phyloP scores from a whole-genome alignment of 2,329 filamentous ascomycete species.

The Phoma sp. region DNA sequence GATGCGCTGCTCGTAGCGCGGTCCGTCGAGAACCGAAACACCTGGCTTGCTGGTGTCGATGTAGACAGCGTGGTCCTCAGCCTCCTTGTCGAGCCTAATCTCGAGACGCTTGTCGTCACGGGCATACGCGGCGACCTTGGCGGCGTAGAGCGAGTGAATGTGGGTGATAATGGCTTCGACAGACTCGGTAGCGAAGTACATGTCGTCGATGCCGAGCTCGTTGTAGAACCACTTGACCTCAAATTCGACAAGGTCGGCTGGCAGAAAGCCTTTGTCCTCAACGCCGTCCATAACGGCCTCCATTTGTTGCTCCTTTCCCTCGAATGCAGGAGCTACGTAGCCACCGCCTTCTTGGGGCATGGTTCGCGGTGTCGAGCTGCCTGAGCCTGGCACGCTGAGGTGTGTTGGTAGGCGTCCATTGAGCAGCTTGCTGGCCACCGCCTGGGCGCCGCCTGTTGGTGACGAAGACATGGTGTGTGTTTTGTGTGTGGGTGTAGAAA shows the following conservation, averaged over 20 bases:
- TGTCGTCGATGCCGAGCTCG: slow-evolving; percentile 95
- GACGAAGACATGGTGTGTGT: slow-evolving; percentile 40
- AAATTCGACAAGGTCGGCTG: slow-evolving; percentile 77
- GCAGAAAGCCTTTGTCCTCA: slow-evolving; percentile 82
- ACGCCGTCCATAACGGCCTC: slow-evolving; percentile 80
- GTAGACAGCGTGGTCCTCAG: slow-evolving; percentile 92
- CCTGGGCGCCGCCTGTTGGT: slow-evolving; percentile 37
- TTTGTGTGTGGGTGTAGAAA: slow-evolving; percentile 13
- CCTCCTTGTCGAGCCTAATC: slow-evolving; percentile 95
- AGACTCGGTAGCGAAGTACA: slow-evolving; percentile 93
- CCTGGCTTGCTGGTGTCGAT: slow-evolving; percentile 97
- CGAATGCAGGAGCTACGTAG: slow-evolving; percentile 93
- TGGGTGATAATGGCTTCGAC: slow-evolving; percentile 89
- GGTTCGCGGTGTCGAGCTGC: slow-evolving; percentile 65
- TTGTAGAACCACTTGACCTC: slow-evolving; percentile 98
- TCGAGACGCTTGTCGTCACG: slow-evolving; percentile 93
- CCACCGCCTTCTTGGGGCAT: slow-evolving; percentile 86
- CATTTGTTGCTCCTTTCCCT: slow-evolving; percentile 92
- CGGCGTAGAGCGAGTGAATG: slow-evolving; percentile 94
- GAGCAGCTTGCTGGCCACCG: slow-evolving; percentile 59
- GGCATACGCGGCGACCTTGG: slow-evolving; percentile 92
- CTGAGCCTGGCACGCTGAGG: slow-evolving; percentile 70
- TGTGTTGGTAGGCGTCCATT: slow-evolving; percentile 81
- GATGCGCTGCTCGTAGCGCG: slow-evolving; percentile 91
- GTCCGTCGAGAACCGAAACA: slow-evolving; percentile 74